Evolutionary conservation across 305 asterid genomes (phyloP), one percentile per base, ranked within the genome.

Genomic region (Solanum chacoense): DNA sequence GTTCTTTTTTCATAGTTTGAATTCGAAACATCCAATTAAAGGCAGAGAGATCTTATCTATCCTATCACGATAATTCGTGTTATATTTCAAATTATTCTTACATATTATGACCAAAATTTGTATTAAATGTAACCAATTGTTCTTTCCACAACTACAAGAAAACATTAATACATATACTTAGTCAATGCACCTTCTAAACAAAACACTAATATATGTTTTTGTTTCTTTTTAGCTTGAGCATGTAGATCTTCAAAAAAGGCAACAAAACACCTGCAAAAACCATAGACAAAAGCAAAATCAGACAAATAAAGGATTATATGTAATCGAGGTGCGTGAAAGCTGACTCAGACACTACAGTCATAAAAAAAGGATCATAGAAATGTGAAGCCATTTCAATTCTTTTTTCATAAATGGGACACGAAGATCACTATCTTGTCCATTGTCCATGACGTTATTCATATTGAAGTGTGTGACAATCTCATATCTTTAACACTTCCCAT

Each of bases 251-350:
- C 94, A 94, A 90, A 93, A 94, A 76, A 94, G 90, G 92, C 94
- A 91, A 90, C 96, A 94, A 79, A 84, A 91, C 85, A 78, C 91
- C 96, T 94, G 94, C 93, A 84, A 6, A 84, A 50, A 50, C 3
- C 26, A 36, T 2, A 22, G 37, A 42, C 22, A 55, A 83, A 50
- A 26, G 5, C 7, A 28, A 40, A 80, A 40, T 40, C 65, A 79
- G 24, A 79, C 24, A 79, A 38, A 40, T 38, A 2, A 45, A 81
- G 11, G 28, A 16, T 14, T 5, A 16, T 45, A 42, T 28, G 2
- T 55, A 55, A 3, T 55, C 24, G 24, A 55, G 24, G 5, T 55
- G 67, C 5, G 24, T 55, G 24, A 55, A 55, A 55, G 0, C 11
- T 55, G 5, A 20, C 24, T 55, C 67, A 18, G 67, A 55, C 24